Evolutionary conservation across 805 yeast genomes (phyloP), one percentile per base, ranked within the genome.

Genomic region (Ogataea saltuana): DNA sequence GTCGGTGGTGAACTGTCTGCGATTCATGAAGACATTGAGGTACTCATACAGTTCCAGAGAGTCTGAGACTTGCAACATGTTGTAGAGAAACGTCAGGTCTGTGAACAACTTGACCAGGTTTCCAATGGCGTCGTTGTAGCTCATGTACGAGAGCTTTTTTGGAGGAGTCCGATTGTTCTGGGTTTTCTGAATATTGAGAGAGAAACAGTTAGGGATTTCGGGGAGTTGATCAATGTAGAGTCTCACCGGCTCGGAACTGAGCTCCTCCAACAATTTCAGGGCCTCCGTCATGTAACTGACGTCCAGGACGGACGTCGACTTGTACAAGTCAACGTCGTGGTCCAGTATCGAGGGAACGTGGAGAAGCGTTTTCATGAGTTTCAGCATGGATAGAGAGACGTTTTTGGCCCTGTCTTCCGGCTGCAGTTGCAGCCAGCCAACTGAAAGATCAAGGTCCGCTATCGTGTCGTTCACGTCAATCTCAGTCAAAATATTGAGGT

Each of bases 91-190:
- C 15, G 54, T 46, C 8, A 75, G 41, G 54, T 76, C 81, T 0
- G 56, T 38, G 9, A 72, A 62, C 50, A 77, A 41, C 4, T 49
- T 45, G 2, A 39, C 35, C 3, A 62, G 30, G 31, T 54, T 51
- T 4, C 33, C 34, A 4, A 59, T 41, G 3, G 65, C 33, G 4
- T 38, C 42, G 3, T 28, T 21, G 15, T 48, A 60, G 44, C 19
- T 63, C 61, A 32, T 56, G 29, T 48, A 60, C 55, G 50, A 64
- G 58, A 49, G 57, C 51, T 34, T 50, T 52, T 49, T 56, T 20
- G 54, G 77, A 10, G 84, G 83, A n/a, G 74, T 61, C 40, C 68
- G 67, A 51, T 77, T 77, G 38, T 74, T 72, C 3, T 69, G 59
- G 37, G 71, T 60, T 33, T 68, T 75, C 49, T 78, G 83, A 25